Conservation (phyloP, 352 stramenopile species). For the Phytophthora hibernalis region DNA sequence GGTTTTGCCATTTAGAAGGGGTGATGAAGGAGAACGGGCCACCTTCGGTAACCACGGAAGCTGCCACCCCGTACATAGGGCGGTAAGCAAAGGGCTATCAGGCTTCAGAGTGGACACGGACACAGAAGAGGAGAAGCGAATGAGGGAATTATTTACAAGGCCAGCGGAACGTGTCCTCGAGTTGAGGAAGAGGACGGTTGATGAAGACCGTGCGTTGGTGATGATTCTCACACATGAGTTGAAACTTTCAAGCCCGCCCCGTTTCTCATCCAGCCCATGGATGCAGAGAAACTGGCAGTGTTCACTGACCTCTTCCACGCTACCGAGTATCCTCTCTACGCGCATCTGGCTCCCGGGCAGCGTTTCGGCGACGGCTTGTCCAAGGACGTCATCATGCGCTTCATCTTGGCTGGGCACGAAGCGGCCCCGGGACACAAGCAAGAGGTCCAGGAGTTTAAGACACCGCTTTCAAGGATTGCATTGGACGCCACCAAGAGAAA, state of each 20-base stretch:
- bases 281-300: not conserved
- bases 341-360: slow-evolving; percentile 7
- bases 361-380: not conserved
- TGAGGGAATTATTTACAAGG: not conserved
- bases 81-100: not conserved
- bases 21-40: not conserved
- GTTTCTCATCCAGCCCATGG: slow-evolving; percentile 20
- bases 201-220: not conserved
- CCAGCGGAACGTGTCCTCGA: not conserved
- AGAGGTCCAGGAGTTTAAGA: slow-evolving; percentile 1
- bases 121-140: not conserved
- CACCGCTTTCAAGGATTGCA: not conserved
- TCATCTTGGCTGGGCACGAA: not conserved
- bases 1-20: not conserved
- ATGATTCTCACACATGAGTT: not conserved
- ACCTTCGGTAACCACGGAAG: too few relatives aligned
- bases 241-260: not conserved
- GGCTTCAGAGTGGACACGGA: too few relatives aligned
- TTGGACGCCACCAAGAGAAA: not conserved
- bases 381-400: not conserved
- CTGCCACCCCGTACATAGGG: not conserved
- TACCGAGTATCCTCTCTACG: slow-evolving; percentile 15
- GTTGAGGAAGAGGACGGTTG: not conserved
- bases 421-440: not conserved
- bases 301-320: slow-evolving; percentile 12